phyloP scores from a whole-genome alignment of 441 rosid genomes.

The Pelargonium fulgidum region DNA sequence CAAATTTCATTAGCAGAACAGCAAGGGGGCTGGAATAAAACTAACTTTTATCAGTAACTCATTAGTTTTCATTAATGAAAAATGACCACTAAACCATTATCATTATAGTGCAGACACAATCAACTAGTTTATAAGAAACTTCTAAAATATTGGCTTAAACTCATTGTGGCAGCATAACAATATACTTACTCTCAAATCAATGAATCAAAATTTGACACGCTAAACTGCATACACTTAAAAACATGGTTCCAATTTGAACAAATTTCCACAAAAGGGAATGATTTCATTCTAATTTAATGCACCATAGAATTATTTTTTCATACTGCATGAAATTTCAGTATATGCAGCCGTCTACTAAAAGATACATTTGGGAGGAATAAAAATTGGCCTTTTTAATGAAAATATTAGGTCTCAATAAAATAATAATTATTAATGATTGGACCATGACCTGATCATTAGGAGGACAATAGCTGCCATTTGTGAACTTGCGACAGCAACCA shows the following conservation, averaged over 20 bases:
- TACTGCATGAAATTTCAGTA: not conserved
- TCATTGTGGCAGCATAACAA: not conserved
- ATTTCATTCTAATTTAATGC: not conserved
- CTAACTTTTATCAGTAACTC: slow-evolving; percentile 11
- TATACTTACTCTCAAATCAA: too few species aligned
- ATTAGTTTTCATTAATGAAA: slow-evolving; percentile 1
- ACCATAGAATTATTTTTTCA: not conserved
- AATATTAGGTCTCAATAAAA: slow-evolving; percentile 2
- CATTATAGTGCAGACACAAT: not conserved
- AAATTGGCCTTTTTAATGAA: slow-evolving; percentile 3
- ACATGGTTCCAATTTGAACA: slow-evolving; percentile 1
- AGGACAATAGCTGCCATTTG: slow-evolving; percentile 90
- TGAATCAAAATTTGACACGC: not conserved
- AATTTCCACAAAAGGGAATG: not conserved
- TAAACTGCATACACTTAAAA: not conserved
- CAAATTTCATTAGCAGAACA: slow-evolving; percentile 61
- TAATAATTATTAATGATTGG: slow-evolving; percentile 17
- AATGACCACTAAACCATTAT: not conserved
- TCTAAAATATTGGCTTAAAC: not conserved
- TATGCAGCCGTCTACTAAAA: slow-evolving; percentile 1
- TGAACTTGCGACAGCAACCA: slow-evolving; percentile 94
- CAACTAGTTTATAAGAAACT: slow-evolving; percentile 3
- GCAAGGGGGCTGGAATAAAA: slow-evolving; percentile 75
- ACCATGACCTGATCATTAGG: slow-evolving; percentile 85
- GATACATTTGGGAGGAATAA: not conserved